phyloP scores from a whole-genome alignment of 116 monocot species.

The Cymodocea nodosa region DNA sequence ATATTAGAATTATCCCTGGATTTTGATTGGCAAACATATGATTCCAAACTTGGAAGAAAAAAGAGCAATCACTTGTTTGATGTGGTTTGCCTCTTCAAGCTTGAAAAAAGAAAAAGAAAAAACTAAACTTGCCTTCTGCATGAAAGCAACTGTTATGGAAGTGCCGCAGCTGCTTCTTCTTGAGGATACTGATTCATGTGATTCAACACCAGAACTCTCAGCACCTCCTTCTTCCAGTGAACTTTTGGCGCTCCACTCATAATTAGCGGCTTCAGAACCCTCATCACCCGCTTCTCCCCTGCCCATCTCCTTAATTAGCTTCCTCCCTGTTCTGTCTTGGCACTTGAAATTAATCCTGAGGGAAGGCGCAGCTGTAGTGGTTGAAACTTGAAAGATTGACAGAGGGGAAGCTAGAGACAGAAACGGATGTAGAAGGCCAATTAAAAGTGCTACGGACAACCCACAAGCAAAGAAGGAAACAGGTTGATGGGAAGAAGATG shows the following conservation, averaged over 20 bases:
- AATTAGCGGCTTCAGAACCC: constrained; percentile 2
- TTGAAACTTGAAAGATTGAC: too few relatives aligned
- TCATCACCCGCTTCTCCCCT: constrained; percentile 8
- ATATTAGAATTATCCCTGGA: background rate
- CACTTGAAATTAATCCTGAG: too few relatives aligned
- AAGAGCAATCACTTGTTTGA: background rate
- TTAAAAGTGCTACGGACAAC: too few relatives aligned
- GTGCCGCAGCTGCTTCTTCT: constrained; percentile 1
- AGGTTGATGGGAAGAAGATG: too few relatives aligned
- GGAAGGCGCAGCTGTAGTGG: too few relatives aligned
- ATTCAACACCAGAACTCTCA: constrained; percentile 7
- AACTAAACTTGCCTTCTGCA: constrained; percentile 40
- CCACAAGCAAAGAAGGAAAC: too few relatives aligned
- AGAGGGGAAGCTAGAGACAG: too few relatives aligned
- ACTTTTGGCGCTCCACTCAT: constrained; percentile 3
- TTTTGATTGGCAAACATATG: too few relatives aligned
- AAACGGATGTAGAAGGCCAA: too few relatives aligned
- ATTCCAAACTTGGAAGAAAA: background rate
- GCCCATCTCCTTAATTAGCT: background rate
- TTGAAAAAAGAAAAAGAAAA: background rate
- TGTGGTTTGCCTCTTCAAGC: background rate
- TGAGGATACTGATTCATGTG: background rate
- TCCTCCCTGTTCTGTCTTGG: too few relatives aligned
- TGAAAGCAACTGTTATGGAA: constrained; percentile 35
- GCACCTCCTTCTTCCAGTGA: constrained; percentile 18